Conservation (phyloP, 352 stramenopile genomes). For the Phytophthora colocasiae region DNA sequence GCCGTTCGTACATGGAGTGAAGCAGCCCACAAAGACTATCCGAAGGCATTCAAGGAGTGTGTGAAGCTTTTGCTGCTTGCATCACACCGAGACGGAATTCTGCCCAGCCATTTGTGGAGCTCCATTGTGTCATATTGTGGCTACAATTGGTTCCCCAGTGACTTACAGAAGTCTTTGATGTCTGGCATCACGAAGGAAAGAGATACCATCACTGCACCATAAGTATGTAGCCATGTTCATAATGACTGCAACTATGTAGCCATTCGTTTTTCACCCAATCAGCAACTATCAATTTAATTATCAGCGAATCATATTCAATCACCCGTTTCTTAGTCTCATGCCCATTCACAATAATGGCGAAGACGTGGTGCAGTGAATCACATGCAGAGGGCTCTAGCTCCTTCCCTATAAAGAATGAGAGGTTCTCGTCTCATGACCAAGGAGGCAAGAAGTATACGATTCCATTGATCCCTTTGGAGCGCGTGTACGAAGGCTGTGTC, state of each 20-base stretch:
- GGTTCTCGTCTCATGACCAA: conserved; percentile 4
- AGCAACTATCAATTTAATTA: conserved; percentile 1
- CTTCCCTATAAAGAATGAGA: conserved; percentile 3
- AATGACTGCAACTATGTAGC: neutral
- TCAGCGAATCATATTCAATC: conserved; percentile 21
- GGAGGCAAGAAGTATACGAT: neutral
- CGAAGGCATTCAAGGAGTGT: conserved; percentile 41
- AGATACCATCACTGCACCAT: conserved; percentile 14
- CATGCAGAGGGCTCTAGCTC: conserved; percentile 1
- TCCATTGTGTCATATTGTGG: conserved; percentile 51
- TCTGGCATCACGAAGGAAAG: conserved; percentile 13
- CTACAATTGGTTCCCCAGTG: conserved; percentile 52
- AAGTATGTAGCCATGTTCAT: conserved; percentile 8
- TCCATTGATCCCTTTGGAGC: conserved; percentile 30
- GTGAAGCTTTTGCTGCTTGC: conserved; percentile 49
- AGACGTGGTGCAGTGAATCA: conserved; percentile 17
- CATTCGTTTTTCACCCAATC: conserved; percentile 24
- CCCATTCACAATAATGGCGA: conserved; percentile 24
- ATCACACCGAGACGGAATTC: conserved; percentile 30
- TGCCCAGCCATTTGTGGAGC: conserved; percentile 53
- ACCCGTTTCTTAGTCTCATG: conserved; percentile 7
- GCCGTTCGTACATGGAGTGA: conserved; percentile 50
- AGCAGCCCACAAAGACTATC: conserved; percentile 51
- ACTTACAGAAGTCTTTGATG: conserved; percentile 13
- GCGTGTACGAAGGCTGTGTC: conserved; percentile 57